phyloP scores from a whole-genome alignment of 2,329 filamentous ascomycete species.

The Monosporascus sp. region DNA sequence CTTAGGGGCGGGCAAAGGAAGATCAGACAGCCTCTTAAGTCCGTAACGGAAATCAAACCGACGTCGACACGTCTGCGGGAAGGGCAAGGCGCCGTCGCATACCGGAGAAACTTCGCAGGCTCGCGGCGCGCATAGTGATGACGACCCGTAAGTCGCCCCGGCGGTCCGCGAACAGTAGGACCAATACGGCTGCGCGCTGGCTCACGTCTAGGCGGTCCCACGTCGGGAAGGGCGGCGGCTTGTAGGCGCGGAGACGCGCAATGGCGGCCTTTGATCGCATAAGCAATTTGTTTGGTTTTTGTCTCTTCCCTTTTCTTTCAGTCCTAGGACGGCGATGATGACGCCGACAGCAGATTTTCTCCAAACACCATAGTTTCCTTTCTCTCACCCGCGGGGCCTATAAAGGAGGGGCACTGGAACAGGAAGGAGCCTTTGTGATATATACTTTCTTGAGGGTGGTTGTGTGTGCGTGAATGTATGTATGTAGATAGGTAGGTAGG shows the following conservation, averaged over 20 bases:
- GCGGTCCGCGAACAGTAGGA: conserved; percentile 82
- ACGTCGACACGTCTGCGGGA: neutral
- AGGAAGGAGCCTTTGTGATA: too few species aligned
- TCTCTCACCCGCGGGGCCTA: too few species aligned
- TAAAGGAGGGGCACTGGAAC: too few species aligned
- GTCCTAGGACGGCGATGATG: too few species aligned
- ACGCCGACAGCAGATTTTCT: neutral
- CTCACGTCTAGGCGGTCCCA: conserved; percentile 59
- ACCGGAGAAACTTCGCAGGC: conserved; percentile 64
- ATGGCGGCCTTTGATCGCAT: conserved; percentile 48
- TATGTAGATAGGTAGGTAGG: neutral
- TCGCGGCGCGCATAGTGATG: conserved; percentile 63
- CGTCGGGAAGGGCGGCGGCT: conserved; percentile 54
- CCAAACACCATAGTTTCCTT: too few species aligned
- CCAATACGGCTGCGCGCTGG: conserved; percentile 78
- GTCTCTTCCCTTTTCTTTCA: neutral
- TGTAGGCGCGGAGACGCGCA: conserved; percentile 56
- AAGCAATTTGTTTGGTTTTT: conserved; percentile 19
- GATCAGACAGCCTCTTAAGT: too few species aligned
- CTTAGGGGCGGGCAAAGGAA: too few species aligned
- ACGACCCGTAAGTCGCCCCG: conserved; percentile 72
- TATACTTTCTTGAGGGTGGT: too few species aligned
- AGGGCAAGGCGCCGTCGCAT: conserved; percentile 6
- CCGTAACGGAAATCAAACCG: too few species aligned
- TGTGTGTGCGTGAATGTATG: neutral